Conservation (phyloP, 345 rosid genomes). For the Schrenkiella parvula region DNA sequence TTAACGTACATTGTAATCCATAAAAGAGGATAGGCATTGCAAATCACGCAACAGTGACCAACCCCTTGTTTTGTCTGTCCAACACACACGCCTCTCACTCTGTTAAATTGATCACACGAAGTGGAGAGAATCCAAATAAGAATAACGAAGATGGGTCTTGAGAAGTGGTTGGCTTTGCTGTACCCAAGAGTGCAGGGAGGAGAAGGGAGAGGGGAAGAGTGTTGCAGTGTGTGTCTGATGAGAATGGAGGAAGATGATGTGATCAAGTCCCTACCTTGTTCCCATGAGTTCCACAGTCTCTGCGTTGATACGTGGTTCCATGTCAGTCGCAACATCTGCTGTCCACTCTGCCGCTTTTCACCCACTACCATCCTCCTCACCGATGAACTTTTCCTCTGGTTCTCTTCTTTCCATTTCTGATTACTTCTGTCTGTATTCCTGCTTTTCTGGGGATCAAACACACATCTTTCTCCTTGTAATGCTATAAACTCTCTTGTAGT, state of each 20-base stretch:
- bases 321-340: conserved; percentile 46
- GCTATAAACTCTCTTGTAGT: conserved; percentile 10
- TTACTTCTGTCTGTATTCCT: not conserved
- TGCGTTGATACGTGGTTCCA: conserved; percentile 71
- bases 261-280: conserved; percentile 53
- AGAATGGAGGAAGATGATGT: conserved; percentile 40
- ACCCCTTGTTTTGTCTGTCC: not conserved
- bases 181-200: conserved; percentile 18
- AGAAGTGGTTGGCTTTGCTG: conserved; percentile 27
- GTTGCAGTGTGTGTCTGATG: conserved; percentile 66
- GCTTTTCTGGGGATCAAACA: not conserved
- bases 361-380: conserved; percentile 33
- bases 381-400: conserved; percentile 58
- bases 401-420: conserved; percentile 50
- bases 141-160: conserved; percentile 22
- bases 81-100: conserved; percentile 21
- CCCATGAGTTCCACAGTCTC: conserved; percentile 58
- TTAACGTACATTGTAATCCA: conserved; percentile 33
- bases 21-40: conserved; percentile 9
- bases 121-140: not conserved
- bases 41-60: conserved; percentile 34
- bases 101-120: conserved; percentile 20
- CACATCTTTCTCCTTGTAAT: conserved; percentile 14
- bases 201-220: conserved; percentile 31
- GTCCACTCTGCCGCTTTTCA: conserved; percentile 72